A percentile compares a stretch with the other conserved stretches of the same genome.
These are phyloP conservation scores for Ciborinia camelliae DNA, from an alignment of 2,329 filamentous ascomycete species.

Conservation along the genomic window DNA sequence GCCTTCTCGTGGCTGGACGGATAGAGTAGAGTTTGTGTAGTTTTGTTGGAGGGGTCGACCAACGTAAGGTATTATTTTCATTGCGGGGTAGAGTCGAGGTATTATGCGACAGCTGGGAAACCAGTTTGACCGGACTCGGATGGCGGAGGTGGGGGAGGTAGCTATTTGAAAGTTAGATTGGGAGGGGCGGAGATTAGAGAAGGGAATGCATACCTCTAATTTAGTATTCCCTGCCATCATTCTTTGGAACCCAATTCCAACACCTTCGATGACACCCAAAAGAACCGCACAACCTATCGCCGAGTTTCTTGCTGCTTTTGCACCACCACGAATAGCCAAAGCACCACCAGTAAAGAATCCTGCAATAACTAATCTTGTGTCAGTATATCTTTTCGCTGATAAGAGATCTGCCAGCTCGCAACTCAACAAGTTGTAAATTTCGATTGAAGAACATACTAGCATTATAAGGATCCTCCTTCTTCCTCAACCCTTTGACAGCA, in stretches of 20 bases:
- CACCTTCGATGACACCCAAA: slow-evolving; percentile 93
- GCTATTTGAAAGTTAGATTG: slow-evolving; percentile 22
- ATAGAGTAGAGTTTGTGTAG: slow-evolving; percentile 36
- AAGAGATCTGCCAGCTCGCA: background rate
- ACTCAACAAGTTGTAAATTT: background rate
- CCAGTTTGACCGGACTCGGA: slow-evolving; percentile 34
- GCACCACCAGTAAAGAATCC: slow-evolving; percentile 96
- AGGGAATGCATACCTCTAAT: slow-evolving; percentile 60
- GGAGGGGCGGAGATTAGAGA: background rate
- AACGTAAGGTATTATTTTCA: slow-evolving; percentile 18
- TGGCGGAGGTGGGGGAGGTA: slow-evolving; percentile 35
- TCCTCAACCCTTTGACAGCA: slow-evolving; percentile 85
- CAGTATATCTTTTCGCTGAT: background rate
- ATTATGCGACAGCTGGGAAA: slow-evolving; percentile 36
- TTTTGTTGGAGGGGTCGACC: slow-evolving; percentile 24
- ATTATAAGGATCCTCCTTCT: slow-evolving; percentile 98
- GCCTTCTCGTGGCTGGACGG: slow-evolving; percentile 22
- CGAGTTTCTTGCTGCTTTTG: slow-evolving; percentile 87
- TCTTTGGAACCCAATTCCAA: slow-evolving; percentile 91
- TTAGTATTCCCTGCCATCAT: slow-evolving; percentile 89
- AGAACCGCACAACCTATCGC: slow-evolving; percentile 95
- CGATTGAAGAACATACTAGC: slow-evolving; percentile 54
- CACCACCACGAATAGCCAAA: slow-evolving; percentile 85
- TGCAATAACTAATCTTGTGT: slow-evolving; percentile 62
- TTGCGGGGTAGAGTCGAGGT: background rate